Evolutionary conservation across 495 filamentous ascomycete genomes (phyloP).

Genomic region (Cercophora samala): DNA sequence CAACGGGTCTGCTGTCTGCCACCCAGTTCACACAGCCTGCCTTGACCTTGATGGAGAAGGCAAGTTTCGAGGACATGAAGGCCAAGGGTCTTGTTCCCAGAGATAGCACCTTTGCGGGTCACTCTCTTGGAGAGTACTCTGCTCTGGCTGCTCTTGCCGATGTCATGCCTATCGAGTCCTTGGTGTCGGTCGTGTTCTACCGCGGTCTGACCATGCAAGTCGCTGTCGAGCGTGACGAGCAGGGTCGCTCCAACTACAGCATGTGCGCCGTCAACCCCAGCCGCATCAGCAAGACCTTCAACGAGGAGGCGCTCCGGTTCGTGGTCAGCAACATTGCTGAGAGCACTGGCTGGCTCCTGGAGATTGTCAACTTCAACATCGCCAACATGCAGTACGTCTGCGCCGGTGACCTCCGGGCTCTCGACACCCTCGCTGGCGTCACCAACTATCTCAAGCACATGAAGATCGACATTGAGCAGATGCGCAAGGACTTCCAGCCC

Average conservation of each 20-base stretch:
- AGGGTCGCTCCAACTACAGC: constrained; percentile 91
- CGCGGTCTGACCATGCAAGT: constrained; percentile 99
- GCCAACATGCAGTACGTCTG: constrained; percentile 98
- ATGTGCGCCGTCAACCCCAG: constrained; percentile 99
- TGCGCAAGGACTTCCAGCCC: constrained; percentile 79
- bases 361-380: constrained; percentile 99
- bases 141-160: constrained; percentile 94
- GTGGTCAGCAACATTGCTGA: constrained; percentile 90
- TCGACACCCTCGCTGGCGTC: constrained; percentile 89
- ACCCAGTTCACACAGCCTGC: constrained; percentile 99
- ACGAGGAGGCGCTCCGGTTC: constrained; percentile 92
- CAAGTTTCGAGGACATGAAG: constrained; percentile 98
- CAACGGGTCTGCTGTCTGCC: constrained; percentile 90
- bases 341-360: constrained; percentile 88
- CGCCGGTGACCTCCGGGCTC: constrained; percentile 91
- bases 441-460: constrained; percentile 92
- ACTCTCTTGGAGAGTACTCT: constrained; percentile 98
- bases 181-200: constrained; percentile 99
- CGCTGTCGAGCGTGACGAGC: constrained; percentile 91
- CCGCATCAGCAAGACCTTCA: constrained; percentile 95
- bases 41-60: constrained; percentile 98
- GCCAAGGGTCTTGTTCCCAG: constrained; percentile 92
- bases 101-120: constrained; percentile 94
- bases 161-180: constrained; percentile 97
- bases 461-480: constrained; percentile 91